Conservation (phyloP, 768 basidiomycete species). For the Hydnomerulius pinastri region DNA sequence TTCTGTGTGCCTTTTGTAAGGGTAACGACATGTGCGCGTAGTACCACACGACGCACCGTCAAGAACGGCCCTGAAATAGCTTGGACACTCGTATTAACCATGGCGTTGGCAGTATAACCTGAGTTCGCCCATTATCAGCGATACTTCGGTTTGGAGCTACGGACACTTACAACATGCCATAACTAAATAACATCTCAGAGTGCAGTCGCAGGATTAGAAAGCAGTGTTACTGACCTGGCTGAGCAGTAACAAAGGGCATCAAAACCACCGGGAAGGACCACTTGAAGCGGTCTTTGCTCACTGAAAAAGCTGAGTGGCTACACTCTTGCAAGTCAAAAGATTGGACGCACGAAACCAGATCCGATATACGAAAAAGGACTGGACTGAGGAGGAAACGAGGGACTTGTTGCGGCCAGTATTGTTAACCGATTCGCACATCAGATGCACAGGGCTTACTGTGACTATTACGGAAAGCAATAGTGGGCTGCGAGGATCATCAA, state of each 20-base stretch:
- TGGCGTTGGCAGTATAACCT: conserved; percentile 19
- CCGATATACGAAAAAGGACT: conserved; percentile 28
- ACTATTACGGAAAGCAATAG: conserved; percentile 20
- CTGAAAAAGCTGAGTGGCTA: conserved; percentile 5
- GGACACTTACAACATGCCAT: conserved; percentile 15
- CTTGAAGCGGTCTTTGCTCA: conserved; percentile 13
- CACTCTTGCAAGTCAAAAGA: background rate
- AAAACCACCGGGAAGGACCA: conserved; percentile 21
- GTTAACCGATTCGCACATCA: no score
- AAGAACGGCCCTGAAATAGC: conserved; percentile 20
- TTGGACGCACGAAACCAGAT: conserved; percentile 23
- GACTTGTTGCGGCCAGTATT: conserved; percentile 15
- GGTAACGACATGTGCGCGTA: background rate
- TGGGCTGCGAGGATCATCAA: conserved; percentile 10
- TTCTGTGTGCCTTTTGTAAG: conserved; percentile 15
- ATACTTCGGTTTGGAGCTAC: background rate
- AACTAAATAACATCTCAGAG: conserved; percentile 7
- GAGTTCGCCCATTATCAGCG: conserved; percentile 4
- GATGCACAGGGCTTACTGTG: conserved; percentile 16
- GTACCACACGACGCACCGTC: conserved; percentile 11
- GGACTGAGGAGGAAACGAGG: conserved; percentile 19
- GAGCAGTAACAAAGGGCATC: conserved; percentile 19
- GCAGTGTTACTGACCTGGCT: conserved; percentile 11
- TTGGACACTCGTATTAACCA: conserved; percentile 16
- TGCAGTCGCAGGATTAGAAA: background rate